These are phyloP conservation scores for Russula compacta DNA, from an alignment of 768 basidiomycete genomes.

Conservation along the genomic window DNA sequence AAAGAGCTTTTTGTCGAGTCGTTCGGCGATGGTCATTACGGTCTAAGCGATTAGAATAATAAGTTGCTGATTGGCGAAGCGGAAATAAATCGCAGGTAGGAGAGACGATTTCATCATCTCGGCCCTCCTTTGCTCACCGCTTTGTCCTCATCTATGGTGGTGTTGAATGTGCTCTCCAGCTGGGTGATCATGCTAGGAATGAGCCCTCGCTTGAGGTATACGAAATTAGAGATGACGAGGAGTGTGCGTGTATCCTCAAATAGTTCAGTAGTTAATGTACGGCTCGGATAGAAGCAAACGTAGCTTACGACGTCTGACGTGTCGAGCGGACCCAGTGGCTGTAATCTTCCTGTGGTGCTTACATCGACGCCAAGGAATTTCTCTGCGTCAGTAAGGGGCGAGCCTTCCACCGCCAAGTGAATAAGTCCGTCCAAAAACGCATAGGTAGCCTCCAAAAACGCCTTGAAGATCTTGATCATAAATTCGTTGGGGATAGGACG, in stretches of 20 bases:
- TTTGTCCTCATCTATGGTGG: slow-evolving; percentile 63
- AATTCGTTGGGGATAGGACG: slow-evolving; percentile 57
- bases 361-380: slow-evolving; percentile 28
- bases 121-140: slow-evolving; percentile 34
- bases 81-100: background rate
- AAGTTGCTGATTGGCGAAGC: background rate
- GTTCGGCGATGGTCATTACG: slow-evolving; percentile 65
- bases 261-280: background rate
- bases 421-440: slow-evolving; percentile 82
- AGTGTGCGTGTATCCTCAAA: slow-evolving; percentile 76
- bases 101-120: background rate
- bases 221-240: slow-evolving; percentile 84
- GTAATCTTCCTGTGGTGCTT: slow-evolving; percentile 28
- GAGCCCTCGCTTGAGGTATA: slow-evolving; percentile 55
- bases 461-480: slow-evolving; percentile 63
- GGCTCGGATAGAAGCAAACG: background rate
- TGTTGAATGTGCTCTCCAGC: slow-evolving; percentile 67
- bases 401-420: slow-evolving; percentile 66
- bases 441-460: slow-evolving; percentile 81
- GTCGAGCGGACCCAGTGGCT: slow-evolving; percentile 50
- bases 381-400: slow-evolving; percentile 35
- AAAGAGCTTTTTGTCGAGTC: slow-evolving; percentile 85
- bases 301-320: slow-evolving; percentile 50
- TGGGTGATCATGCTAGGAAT: slow-evolving; percentile 76
- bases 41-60: slow-evolving; percentile 34